Conservation (phyloP, 2,329 filamentous ascomycete genomes). For the Sclerotinia trifoliorum region DNA sequence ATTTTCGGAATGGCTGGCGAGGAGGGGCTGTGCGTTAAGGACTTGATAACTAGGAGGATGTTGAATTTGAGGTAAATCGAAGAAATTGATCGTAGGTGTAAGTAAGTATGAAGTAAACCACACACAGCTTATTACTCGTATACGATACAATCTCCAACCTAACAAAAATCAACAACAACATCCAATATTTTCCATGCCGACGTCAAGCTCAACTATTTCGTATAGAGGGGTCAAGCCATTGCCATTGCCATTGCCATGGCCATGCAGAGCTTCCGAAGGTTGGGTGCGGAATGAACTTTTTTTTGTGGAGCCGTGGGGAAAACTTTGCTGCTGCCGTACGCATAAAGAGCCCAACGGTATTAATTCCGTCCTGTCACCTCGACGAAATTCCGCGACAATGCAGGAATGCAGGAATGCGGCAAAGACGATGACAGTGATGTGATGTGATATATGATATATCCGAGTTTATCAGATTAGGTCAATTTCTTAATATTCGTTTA, state of each 20-base stretch:
- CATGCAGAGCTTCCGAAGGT: background rate
- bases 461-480: background rate
- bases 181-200: background rate
- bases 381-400: background rate
- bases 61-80: background rate
- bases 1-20: constrained; percentile 27
- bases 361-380: background rate
- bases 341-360: background rate
- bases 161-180: background rate
- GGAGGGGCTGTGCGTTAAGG: background rate
- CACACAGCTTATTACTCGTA: background rate
- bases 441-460: background rate
- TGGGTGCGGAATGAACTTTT: background rate
- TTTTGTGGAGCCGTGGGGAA: background rate
- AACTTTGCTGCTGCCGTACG: background rate
- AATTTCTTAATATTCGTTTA: background rate
- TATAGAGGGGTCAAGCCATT: too few relatives aligned
- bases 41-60: background rate
- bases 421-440: background rate
- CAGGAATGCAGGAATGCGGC: too few relatives aligned
- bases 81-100: too few relatives aligned
- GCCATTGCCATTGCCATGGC: too few relatives aligned
- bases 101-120: background rate
- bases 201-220: constrained; percentile 4
- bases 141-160: background rate